Evolutionary conservation across 306 rosid species (phyloP).

Genomic region (Prunus padus): DNA sequence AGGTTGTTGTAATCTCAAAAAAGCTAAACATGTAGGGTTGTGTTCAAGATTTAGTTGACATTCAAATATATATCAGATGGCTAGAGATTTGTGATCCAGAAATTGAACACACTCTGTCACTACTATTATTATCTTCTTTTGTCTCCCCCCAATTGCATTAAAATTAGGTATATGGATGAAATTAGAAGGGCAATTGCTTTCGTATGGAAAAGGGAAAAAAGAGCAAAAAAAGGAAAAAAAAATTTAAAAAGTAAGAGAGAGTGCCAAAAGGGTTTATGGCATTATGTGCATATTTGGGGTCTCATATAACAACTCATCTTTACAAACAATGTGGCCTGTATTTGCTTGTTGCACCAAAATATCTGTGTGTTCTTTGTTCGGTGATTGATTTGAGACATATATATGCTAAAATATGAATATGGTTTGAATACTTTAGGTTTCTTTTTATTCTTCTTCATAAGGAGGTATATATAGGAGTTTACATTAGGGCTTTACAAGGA

Average conservation of each 20-base stretch:
- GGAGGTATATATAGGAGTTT: too few relatives aligned
- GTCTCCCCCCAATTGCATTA: slow-evolving; percentile 31
- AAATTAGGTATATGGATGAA: slow-evolving; percentile 53
- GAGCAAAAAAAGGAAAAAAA: slow-evolving; percentile 24
- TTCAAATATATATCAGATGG: not conserved
- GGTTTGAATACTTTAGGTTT: too few relatives aligned
- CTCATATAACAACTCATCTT: slow-evolving; percentile 49
- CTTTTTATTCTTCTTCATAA: too few relatives aligned
- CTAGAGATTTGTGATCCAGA: not conserved
- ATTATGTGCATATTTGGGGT: slow-evolving; percentile 38
- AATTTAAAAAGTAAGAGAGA: slow-evolving; percentile 40
- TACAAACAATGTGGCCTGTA: slow-evolving; percentile 47
- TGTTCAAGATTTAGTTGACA: not conserved
- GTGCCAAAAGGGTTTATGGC: slow-evolving; percentile 42
- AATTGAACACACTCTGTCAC: slow-evolving; percentile 15
- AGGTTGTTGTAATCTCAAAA: not conserved
- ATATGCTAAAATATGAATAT: too few relatives aligned
- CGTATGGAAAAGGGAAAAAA: slow-evolving; percentile 28
- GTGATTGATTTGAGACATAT: slow-evolving; percentile 16
- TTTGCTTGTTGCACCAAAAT: slow-evolving; percentile 43
- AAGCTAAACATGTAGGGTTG: slow-evolving; percentile 1
- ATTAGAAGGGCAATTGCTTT: slow-evolving; percentile 45
- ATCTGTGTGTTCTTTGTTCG: slow-evolving; percentile 35
- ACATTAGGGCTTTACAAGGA: too few relatives aligned
- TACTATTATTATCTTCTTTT: slow-evolving; percentile 22